Conservation (phyloP, 805 yeast genomes). For the Teunomyces lycoperdinae region DNA sequence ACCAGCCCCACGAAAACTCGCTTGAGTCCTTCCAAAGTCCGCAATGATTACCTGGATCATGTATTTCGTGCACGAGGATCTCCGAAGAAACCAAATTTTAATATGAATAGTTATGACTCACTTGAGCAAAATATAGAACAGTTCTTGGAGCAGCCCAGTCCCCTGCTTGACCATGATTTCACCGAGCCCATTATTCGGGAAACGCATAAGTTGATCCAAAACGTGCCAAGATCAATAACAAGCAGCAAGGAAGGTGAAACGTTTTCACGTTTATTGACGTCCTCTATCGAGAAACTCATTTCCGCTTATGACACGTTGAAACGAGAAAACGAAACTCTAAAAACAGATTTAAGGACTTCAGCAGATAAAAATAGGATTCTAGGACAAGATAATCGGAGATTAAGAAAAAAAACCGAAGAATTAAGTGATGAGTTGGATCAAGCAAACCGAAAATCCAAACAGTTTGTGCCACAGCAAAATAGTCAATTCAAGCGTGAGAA, state of each 20-base stretch:
- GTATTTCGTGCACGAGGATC: slow-evolving; percentile 10
- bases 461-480: slow-evolving; percentile 16
- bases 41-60: slow-evolving; percentile 17
- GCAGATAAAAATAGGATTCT: background rate
- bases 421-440: slow-evolving; percentile 9
- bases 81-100: background rate
- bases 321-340: background rate
- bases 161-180: slow-evolving; percentile 9
- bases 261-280: slow-evolving; percentile 22
- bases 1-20: slow-evolving; percentile 10
- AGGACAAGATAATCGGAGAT: slow-evolving; percentile 1
- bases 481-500: slow-evolving; percentile 25
- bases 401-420: background rate
- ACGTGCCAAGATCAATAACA: slow-evolving; percentile 18
- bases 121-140: slow-evolving; percentile 11
- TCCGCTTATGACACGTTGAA: slow-evolving; percentile 9
- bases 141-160: slow-evolving; percentile 6
- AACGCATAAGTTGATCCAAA: slow-evolving; percentile 26
- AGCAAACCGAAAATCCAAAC: slow-evolving; percentile 12
- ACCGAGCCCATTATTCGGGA: slow-evolving; percentile 24
- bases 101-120: slow-evolving; percentile 5
- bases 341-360: background rate
- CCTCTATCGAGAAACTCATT: slow-evolving; percentile 27
- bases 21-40: slow-evolving; percentile 9
- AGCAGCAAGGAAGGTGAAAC: slow-evolving; percentile 24